phyloP scores from a whole-genome alignment of 2,329 filamentous ascomycete species.

The Metarhizium guizhouense region DNA sequence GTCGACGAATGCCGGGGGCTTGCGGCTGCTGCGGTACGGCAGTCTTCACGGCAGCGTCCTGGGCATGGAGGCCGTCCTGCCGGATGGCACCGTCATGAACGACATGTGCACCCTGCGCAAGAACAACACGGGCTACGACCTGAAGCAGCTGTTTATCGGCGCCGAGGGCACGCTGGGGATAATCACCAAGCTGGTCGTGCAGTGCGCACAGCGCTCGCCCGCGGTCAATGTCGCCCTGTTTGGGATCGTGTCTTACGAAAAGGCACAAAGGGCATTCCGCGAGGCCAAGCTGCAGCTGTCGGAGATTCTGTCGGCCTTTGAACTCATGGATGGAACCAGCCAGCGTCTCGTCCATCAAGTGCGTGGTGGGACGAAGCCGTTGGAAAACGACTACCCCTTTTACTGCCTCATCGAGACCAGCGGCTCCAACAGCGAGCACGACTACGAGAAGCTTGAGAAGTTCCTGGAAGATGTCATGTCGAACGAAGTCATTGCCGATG shows the following conservation, averaged over 20 bases:
- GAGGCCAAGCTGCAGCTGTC: constrained; percentile 85
- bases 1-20: constrained; percentile 87
- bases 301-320: constrained; percentile 94
- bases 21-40: constrained; percentile 84
- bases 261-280: constrained; percentile 76
- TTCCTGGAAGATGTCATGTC: constrained; percentile 92
- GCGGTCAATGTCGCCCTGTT: constrained; percentile 95
- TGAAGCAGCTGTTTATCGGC: constrained; percentile 95
- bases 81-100: constrained; percentile 85
- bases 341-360: constrained; percentile 70
- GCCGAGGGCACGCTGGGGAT: constrained; percentile 92
- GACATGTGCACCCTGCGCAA: constrained; percentile 84
- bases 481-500: constrained; percentile 77
- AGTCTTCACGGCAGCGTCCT: constrained; percentile 90
- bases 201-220: constrained; percentile 78
- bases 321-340: constrained; percentile 85
- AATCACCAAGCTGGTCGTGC: constrained; percentile 81
- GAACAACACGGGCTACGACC: constrained; percentile 97
- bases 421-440: constrained; percentile 88
- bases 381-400: constrained; percentile 81
- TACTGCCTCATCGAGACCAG: constrained; percentile 97
- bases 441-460: constrained; percentile 78
- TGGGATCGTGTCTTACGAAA: constrained; percentile 80
- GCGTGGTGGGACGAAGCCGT: constrained; percentile 70
- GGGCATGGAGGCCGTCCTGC: constrained; percentile 85